Base-by-base conservation (phyloP, 2,329 filamentous ascomycete genomes). In the Pseudogymnoascus sp. region DNA sequence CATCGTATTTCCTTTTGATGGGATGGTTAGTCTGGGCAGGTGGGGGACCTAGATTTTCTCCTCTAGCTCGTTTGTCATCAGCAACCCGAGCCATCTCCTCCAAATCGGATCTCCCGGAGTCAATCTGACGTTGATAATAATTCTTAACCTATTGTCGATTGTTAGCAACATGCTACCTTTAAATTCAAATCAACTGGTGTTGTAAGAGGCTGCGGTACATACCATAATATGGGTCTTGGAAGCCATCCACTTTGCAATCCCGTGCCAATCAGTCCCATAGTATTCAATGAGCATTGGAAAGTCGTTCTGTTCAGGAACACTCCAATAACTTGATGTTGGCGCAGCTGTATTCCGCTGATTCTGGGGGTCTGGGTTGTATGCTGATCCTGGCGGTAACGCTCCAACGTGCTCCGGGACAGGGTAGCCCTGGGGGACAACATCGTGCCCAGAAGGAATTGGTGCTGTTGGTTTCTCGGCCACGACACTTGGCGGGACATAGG, bases 221-320 rank as follows among this genome's bases (percentile, higher is more conserved):
- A 90, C 90, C 90, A 95, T 95, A n/a, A 89, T 89, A 63, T 88
- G 83, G 16, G 90, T 93, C 76, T 93, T 93, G 3, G 89, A 91
- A 60, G 88, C 87, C 88, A 95, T 92, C 69, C 91, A 86, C 61
- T 80, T 80, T 42, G 90, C 88, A 74, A 93, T 93, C 3, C 83
- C 84, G 59, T 79, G 78, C 84, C 89, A 95, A 72, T 95, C 89
- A 14, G 88, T 91, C 64, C 90, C 90, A 76, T 91, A 93, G 62
- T 90, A 83, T 60, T 80, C 82, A 56, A 95, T 79, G 64, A 91
- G 80, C 63, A 81, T 83, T 37, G 88, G 86, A 74, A 95, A 95
- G 70, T 93, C 90, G 56, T 82, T 88, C 62, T 88, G 82, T 75
- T 95, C 90, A 1, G 88, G 88, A 21, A 93, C 90, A 70, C 90